These are phyloP conservation scores for Eucalyptus urophylla DNA, from an alignment of 345 rosid genomes.

Conservation along the genomic window DNA sequence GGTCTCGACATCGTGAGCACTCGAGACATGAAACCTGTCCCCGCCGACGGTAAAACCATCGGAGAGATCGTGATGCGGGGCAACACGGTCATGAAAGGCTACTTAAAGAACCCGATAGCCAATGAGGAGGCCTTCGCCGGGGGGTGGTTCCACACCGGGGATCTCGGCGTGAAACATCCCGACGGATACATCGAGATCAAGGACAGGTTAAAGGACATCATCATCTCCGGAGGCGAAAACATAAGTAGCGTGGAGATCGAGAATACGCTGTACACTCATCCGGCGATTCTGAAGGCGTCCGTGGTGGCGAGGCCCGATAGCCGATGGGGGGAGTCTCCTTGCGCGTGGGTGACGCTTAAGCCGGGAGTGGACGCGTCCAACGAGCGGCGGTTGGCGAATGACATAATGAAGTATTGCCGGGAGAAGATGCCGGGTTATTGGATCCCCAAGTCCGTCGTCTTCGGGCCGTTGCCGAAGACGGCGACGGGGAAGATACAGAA, in stretches of 20 bases:
- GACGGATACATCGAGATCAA: conserved; percentile 1
- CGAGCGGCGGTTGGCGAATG: not conserved
- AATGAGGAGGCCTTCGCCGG: not conserved
- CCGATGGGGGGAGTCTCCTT: conserved; percentile 1
- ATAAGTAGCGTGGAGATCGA: conserved; percentile 1
- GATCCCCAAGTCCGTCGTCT: not conserved
- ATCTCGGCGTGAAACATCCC: not conserved
- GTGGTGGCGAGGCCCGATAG: not conserved
- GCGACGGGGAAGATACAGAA: not conserved
- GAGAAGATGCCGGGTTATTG: not conserved
- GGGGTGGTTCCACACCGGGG: not conserved
- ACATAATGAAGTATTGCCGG: not conserved
- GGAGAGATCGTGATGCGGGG: conserved; percentile 1
- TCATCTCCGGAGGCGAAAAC: conserved; percentile 2
- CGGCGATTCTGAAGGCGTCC: not conserved
- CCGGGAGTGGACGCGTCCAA: not conserved
- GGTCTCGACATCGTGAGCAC: conserved; percentile 39
- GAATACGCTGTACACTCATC: not conserved
- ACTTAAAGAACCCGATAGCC: not conserved
- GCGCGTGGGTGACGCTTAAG: not conserved
- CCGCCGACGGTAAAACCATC: not conserved
- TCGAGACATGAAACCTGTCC: not conserved
- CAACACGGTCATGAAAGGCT: not conserved
- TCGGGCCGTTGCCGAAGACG: not conserved
- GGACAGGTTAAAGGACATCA: conserved; percentile 3